phyloP scores from a whole-genome alignment of 129 eudicot species.

The Silybum marianum region DNA sequence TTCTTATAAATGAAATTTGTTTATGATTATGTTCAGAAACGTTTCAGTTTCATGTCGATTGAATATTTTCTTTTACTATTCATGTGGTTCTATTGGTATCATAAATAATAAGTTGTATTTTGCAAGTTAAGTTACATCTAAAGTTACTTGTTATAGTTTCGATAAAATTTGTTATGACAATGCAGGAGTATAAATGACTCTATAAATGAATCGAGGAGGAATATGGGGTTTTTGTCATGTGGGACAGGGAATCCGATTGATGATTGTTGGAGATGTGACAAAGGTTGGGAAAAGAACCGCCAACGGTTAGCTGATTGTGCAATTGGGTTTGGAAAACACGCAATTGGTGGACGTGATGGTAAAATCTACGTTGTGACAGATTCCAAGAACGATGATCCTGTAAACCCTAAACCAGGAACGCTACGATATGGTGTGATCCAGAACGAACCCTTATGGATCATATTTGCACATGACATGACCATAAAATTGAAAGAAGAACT shows the following conservation, averaged over 20 bases:
- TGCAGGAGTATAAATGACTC: conserved; percentile 47
- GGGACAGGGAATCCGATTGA: conserved; percentile 90
- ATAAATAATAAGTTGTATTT: not conserved
- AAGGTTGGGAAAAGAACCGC: conserved; percentile 66
- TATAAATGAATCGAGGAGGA: conserved; percentile 61
- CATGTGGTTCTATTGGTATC: not conserved
- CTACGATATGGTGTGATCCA: conserved; percentile 71
- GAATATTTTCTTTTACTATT: not conserved
- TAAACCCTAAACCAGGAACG: conserved; percentile 81
- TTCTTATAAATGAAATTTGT: not conserved
- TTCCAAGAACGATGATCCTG: conserved; percentile 64
- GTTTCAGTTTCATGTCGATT: not conserved
- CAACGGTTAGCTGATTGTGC: conserved; percentile 78
- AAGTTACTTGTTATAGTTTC: not conserved
- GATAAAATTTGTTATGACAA: not conserved
- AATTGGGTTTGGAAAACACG: conserved; percentile 81
- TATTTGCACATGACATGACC: conserved; percentile 78
- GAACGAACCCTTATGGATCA: conserved; percentile 82
- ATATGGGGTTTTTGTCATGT: conserved; percentile 66
- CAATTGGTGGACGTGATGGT: conserved; percentile 84
- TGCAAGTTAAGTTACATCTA: not conserved
- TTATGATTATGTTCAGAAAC: not conserved
- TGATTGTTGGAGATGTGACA: conserved; percentile 94
- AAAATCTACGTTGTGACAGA: conserved; percentile 74
- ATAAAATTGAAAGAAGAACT: conserved; percentile 71